Conservation (phyloP, 441 rosid species). For the Populus tomentosa region DNA sequence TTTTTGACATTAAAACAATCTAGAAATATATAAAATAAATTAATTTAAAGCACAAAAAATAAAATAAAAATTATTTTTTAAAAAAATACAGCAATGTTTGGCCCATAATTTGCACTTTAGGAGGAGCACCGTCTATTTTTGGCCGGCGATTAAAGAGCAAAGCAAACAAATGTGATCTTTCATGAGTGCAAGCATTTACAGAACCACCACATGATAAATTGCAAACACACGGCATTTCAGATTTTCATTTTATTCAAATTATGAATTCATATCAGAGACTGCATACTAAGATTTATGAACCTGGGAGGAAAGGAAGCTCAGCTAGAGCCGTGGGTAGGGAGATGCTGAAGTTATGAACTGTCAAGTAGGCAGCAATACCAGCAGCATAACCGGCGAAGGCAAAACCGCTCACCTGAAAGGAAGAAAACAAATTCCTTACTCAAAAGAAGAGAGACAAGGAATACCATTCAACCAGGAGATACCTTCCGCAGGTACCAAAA, state of each 20-base stretch:
- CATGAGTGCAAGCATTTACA: no score
- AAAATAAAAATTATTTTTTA: no score
- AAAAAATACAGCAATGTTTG: no score
- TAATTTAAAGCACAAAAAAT: no score
- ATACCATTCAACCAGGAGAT: not conserved
- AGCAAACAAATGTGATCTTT: no score
- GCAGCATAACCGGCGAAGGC: conserved; percentile 94
- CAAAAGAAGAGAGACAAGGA: not conserved
- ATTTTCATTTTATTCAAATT: not conserved
- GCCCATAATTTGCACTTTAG: no score
- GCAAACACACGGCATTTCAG: no score
- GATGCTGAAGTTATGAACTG: conserved; percentile 41
- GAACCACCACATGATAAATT: no score
- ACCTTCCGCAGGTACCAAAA: conserved; percentile 93
- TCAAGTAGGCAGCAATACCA: conserved; percentile 76
- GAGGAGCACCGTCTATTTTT: no score
- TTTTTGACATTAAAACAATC: no score
- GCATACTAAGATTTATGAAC: conserved; percentile 36
- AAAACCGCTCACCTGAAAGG: conserved; percentile 77
- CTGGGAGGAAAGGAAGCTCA: conserved; percentile 66
- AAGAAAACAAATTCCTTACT: not conserved
- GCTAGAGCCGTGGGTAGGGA: conserved; percentile 68
- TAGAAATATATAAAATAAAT: no score
- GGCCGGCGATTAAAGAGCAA: no score
- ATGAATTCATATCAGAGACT: not conserved